Evolutionary conservation across 2,329 filamentous ascomycete genomes (phyloP).

Genomic region (Colletotrichum sp.): DNA sequence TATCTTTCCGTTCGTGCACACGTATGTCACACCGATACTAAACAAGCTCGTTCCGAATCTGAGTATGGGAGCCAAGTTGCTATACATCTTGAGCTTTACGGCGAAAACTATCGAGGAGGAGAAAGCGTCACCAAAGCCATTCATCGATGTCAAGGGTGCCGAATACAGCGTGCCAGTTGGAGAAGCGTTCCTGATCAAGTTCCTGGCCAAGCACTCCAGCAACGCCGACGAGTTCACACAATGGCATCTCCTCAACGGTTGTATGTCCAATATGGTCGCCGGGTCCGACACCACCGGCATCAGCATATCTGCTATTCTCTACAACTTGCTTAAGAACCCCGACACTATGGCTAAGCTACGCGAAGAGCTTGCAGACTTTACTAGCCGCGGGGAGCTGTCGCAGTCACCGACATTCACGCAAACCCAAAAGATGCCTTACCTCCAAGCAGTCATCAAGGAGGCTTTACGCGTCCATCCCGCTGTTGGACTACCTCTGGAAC

Average conservation of each 20-base stretch:
- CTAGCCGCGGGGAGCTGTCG: constrained; percentile 18
- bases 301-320: constrained; percentile 48
- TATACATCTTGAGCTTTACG: constrained; percentile 29
- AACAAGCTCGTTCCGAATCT: constrained; percentile 31
- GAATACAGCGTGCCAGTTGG: constrained; percentile 27
- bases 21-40: constrained; percentile 32
- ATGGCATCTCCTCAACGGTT: constrained; percentile 33
- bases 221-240: constrained; percentile 46
- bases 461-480: constrained; percentile 56
- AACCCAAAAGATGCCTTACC: constrained; percentile 50
- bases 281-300: constrained; percentile 54
- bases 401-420: constrained; percentile 36
- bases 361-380: constrained; percentile 26
- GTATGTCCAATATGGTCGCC: constrained; percentile 39
- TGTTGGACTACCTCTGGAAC: constrained; percentile 51
- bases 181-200: constrained; percentile 43
- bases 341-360: constrained; percentile 25
- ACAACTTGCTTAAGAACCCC: constrained; percentile 43
- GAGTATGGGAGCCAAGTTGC: background rate
- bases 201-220: constrained; percentile 42
- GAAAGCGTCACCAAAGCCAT: constrained; percentile 21
- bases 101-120: constrained; percentile 35
- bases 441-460: constrained; percentile 60
- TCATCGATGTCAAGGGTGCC: constrained; percentile 8
- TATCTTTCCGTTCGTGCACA: constrained; percentile 44